Conservation (phyloP, 2,329 filamentous ascomycete species). For the Alternaria conjuncta region DNA sequence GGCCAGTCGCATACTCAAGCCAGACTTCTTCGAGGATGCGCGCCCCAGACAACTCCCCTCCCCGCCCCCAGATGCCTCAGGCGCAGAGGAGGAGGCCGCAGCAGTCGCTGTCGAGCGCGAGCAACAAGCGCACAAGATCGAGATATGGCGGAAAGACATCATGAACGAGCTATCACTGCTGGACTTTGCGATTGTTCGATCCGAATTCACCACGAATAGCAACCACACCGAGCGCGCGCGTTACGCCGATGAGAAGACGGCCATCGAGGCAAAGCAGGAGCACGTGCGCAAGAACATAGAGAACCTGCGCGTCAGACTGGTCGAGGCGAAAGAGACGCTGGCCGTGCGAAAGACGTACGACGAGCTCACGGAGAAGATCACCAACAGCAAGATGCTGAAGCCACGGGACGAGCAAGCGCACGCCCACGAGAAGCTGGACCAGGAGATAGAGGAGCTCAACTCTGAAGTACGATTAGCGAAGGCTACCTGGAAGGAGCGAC, state of each 20-base stretch:
- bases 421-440: conserved; percentile 80
- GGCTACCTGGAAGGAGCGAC: conserved; percentile 81
- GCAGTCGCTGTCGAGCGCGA: conserved; percentile 55
- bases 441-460: conserved; percentile 87
- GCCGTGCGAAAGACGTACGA: conserved; percentile 85
- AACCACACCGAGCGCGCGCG: conserved; percentile 84
- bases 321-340: conserved; percentile 68
- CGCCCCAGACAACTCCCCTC: conserved; percentile 66
- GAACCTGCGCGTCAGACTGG: conserved; percentile 74
- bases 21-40: conserved; percentile 67
- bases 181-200: conserved; percentile 82
- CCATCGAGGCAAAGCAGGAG: conserved; percentile 80
- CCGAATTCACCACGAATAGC: conserved; percentile 84
- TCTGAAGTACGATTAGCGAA: conserved; percentile 82
- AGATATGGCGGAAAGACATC: conserved; percentile 81
- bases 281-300: conserved; percentile 77
- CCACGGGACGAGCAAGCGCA: conserved; percentile 82
- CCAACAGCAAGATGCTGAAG: conserved; percentile 77
- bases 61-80: conserved; percentile 68
- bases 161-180: conserved; percentile 88
- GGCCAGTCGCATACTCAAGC: conserved; percentile 76
- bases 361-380: conserved; percentile 85
- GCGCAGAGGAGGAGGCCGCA: conserved; percentile 55
- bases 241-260: conserved; percentile 79
- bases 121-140: conserved; percentile 62